Base-by-base conservation (phyloP, 179 eudicot genomes). In the Spergularia azorica region DNA sequence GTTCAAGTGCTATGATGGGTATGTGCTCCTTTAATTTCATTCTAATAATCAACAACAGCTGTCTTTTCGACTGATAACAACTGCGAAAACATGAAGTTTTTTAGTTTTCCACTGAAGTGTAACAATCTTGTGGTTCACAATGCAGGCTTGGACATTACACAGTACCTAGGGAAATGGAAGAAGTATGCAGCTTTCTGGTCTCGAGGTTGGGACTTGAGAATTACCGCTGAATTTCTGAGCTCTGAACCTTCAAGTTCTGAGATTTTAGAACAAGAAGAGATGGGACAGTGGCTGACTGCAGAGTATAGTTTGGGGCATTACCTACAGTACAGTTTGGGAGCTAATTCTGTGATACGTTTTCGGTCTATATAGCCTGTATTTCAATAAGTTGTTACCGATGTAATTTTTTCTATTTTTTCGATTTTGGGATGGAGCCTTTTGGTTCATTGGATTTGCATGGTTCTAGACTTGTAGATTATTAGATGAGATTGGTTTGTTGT, bases 61-160 rank as follows among this genome's bases (percentile, higher is more conserved):
- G 32, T 26, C 32, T 26, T 26, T 26, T 26, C 32, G 32, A 26
- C 32, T 26, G 32, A 26, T 26, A 61, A 48, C 50, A 52, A 15
- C 8, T 14, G 7, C n/a, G 4, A 58, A 9, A 55, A 15, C 39
- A 36, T 36, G 39, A 36, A 36, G 39, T 36, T 36, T 3, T 2
- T 36, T 36, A 36, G n/a, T 12, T 59, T 41, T 73, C 10, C 26
- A 60, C 43, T 17, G 20, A 21, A 11, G 39, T 3, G 13, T 70
- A 57, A 72, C 65, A 41, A 13, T 20, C 12, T 58, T 79, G 32
- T 32, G 70, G 46, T 67, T 65, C 18, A 63, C 50, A 67, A 39
- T 80, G 83, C 89, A 96, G 99, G 87, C 85, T 91, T 51, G 98
- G 93, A 52, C 99, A 96, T 76, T 94, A 88, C 77, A 96, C 98